Evolutionary conservation across 805 yeast genomes (phyloP), one percentile per base, ranked within the genome.

Genomic region (Wickerhamia fluorescens): DNA sequence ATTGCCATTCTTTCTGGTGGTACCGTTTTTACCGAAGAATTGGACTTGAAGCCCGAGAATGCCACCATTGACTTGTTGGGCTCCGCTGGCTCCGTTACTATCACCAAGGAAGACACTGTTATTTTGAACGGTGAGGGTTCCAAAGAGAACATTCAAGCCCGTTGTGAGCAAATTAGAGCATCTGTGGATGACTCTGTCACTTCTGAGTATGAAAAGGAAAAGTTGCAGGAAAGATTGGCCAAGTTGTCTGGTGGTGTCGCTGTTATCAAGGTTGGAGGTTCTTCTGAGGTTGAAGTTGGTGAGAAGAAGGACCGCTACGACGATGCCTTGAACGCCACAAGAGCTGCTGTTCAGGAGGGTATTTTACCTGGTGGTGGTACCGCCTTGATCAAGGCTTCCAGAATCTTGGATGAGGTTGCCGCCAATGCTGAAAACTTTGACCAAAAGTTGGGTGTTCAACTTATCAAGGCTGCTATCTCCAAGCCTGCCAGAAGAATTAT

Each of bases 291-390:
- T 44, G 97, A 92, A 68, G 98, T 92, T 44, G 94, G 96, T 53
- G 98, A 92, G 73, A 92, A 92, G 92, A 92, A 92, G 72, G 98
- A 92, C 61, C 82, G 98, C 66, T 85, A 87, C 54, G 97, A 92
- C 51, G 98, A 92, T 68, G 97, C 98, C 16, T 73, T 92, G 56
- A 89, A 92, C 56, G 96, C 98, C 33, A 92, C 97, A 30, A 86
- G 97, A 65, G 96, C 98, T 35, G 98, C 98, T 42, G 95, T 92
- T 41, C 89, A 89, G 66, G 95, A 86, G 65, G 98, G 98, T 66
- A 87, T 92, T 55, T 73, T 92, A 44, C 98, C 98, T 54, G 98
- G 98, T 68, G 98, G 98, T 60, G 98, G 98, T 66, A 86, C 96
- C 44, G 98, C 98, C 34, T 73, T 92, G 53, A 73, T 86, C 51